phyloP scores from a whole-genome alignment of 441 rosid genomes.

The Sinapis alba region DNA sequence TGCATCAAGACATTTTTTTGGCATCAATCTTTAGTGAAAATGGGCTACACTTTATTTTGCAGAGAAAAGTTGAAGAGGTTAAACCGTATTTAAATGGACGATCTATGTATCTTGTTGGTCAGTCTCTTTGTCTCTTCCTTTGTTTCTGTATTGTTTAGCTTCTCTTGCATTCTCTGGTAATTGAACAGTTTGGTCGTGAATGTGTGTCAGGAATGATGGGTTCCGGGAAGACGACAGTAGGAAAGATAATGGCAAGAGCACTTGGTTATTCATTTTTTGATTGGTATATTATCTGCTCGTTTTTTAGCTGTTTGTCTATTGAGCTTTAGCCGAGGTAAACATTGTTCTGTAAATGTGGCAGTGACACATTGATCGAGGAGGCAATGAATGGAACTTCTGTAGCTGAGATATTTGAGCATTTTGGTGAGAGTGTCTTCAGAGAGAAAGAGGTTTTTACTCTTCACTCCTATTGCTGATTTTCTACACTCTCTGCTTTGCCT shows the following conservation, averaged over 20 bases:
- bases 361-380: slow-evolving; percentile 74
- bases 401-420: slow-evolving; percentile 77
- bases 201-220: slow-evolving; percentile 85
- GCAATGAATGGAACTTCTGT: slow-evolving; percentile 63
- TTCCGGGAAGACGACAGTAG: slow-evolving; percentile 91
- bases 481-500: neutral
- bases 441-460: slow-evolving; percentile 67
- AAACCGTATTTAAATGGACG: slow-evolving; percentile 70
- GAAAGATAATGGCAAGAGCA: slow-evolving; percentile 64
- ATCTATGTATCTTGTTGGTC: slow-evolving; percentile 88
- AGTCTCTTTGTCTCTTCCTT: slow-evolving; percentile 45
- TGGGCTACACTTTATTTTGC: no score
- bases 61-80: slow-evolving; percentile 74
- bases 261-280: slow-evolving; percentile 72
- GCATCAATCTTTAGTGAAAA: neutral
- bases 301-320: slow-evolving; percentile 3
- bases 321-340: slow-evolving; percentile 9
- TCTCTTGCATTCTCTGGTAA: neutral
- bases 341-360: slow-evolving; percentile 37
- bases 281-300: slow-evolving; percentile 48
- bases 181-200: slow-evolving; percentile 15
- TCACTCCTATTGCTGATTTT: neutral
- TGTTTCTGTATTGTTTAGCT: slow-evolving; percentile 7
- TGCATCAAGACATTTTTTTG: neutral
- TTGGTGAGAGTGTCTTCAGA: slow-evolving; percentile 84